These are phyloP conservation scores for Ustilago sp. DNA, from an alignment of 1,284 basidiomycete genomes.

Conservation along the genomic window DNA sequence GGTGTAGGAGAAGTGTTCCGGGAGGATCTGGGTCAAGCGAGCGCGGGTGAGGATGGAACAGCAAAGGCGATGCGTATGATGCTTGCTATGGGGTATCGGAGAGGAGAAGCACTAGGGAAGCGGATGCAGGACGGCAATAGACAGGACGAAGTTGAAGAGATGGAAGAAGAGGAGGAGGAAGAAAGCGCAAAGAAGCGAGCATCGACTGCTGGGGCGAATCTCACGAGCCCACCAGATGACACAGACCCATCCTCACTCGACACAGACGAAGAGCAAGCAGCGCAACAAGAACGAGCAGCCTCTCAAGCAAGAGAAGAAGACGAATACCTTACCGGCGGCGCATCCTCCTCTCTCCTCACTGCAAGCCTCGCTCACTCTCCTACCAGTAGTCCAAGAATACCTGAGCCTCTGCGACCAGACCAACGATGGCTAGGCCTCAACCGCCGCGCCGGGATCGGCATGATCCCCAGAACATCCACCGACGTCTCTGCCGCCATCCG, in stretches of 20 bases:
- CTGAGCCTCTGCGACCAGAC: slow-evolving; percentile 46
- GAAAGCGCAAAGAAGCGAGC: not conserved
- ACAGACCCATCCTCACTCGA: slow-evolving; percentile 17
- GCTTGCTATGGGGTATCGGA: slow-evolving; percentile 57
- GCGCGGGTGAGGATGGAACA: slow-evolving; percentile 20
- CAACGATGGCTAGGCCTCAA: slow-evolving; percentile 48
- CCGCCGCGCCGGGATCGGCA: slow-evolving; percentile 35
- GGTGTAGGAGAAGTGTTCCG: not conserved
- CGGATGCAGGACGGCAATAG: slow-evolving; percentile 8
- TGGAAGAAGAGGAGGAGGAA: slow-evolving; percentile 29
- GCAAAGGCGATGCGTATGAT: slow-evolving; percentile 57
- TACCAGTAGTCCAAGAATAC: not conserved
- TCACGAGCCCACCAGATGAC: not conserved
- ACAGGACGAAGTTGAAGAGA: slow-evolving; percentile 5
- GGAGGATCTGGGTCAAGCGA: not conserved
- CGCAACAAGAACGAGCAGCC: not conserved
- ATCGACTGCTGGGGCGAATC: not conserved
- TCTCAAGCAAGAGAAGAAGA: slow-evolving; percentile 27
- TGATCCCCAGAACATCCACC: slow-evolving; percentile 21
- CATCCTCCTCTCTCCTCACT: slow-evolving; percentile 1
- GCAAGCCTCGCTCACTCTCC: not conserved
- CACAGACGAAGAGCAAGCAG: slow-evolving; percentile 27
- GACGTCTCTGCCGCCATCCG: slow-evolving; percentile 15
- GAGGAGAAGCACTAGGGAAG: slow-evolving; percentile 39
- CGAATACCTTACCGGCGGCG: slow-evolving; percentile 38